Base-by-base conservation (phyloP, 164 flowering plant species). In the Aristolochia fimbriata region DNA sequence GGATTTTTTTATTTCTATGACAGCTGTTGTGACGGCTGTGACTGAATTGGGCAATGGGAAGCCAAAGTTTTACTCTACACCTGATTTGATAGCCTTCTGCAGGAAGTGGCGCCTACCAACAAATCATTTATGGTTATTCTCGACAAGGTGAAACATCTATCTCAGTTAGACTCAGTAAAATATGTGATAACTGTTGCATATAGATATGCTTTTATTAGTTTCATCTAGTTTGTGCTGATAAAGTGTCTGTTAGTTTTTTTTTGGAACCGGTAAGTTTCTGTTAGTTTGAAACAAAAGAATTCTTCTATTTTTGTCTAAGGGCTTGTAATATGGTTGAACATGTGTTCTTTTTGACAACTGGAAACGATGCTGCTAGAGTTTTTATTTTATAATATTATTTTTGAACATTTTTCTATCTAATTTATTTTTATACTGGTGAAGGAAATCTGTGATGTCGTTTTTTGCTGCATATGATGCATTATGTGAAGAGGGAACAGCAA, bases 21-120 rank as follows among this genome's bases (percentile, higher is more conserved):
- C 87, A 90, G 99, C 77, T 64, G 99, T 93, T 17, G 97, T 93
- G 72, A 93, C 97, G 4, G 99, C 99, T 41, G 90, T 93, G 54
- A 88, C 99, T 21, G 97, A 90, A 56, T 69, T 90, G 74, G 97
- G 96, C 23, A 69, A 73, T 55, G 95, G 95, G 60, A 90, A 83
- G 74, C 99, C 97, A 37, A 84, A 81, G 65, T 93, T 90, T 75
- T 93, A 90, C 65, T 81, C 97, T 51, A 90, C 99, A 47, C 87
- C 99, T 27, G 94, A 90, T 46, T 62, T 93, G 63, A 86, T 93
- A 69, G 89, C 96, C 48, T 93, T 93, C 60, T 90, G 96, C 73
- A 71, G 97, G 68, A 78, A 77, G 72, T 93, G 99, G 99, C 86
- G 93, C 41, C 74, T 93, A 23, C 95, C 97, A 48, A 88, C 96